phyloP scores from a whole-genome alignment of 768 basidiomycete species.

The Phaffia tasmanica region DNA sequence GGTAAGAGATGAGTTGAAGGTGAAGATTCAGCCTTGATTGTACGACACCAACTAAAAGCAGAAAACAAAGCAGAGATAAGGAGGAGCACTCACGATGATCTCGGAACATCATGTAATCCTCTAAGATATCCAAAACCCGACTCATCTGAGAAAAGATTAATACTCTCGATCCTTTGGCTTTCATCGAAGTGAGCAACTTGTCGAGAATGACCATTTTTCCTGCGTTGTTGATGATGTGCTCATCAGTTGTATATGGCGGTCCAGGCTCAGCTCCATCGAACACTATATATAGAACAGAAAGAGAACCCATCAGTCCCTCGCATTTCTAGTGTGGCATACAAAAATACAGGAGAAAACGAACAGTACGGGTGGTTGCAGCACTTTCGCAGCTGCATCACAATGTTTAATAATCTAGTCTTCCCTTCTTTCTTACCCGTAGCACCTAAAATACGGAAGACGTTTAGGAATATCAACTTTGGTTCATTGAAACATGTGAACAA shows the following conservation, averaged over 20 bases:
- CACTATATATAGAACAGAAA: constrained; percentile 26
- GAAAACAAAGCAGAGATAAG: constrained; percentile 18
- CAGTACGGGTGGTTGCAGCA: constrained; percentile 41
- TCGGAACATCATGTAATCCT: constrained; percentile 92
- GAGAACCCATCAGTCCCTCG: neutral
- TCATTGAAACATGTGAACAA: neutral
- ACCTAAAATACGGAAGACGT: constrained; percentile 41
- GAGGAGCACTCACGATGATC: constrained; percentile 54
- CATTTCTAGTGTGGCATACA: neutral
- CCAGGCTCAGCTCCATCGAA: constrained; percentile 62
- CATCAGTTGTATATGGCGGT: constrained; percentile 95
- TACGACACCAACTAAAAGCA: neutral
- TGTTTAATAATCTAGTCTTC: constrained; percentile 93
- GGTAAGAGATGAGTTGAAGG: neutral
- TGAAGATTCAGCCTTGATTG: too few relatives aligned
- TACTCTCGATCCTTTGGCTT: constrained; percentile 82
- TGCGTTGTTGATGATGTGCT: constrained; percentile 83
- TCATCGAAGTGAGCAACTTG: constrained; percentile 77
- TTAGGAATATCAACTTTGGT: neutral
- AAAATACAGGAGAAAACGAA: constrained; percentile 27
- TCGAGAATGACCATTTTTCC: constrained; percentile 98
- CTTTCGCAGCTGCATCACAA: constrained; percentile 84
- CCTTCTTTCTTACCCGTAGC: constrained; percentile 96
- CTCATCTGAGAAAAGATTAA: constrained; percentile 99
- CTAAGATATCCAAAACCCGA: constrained; percentile 92